Base-by-base conservation (phyloP, 169 alveolate genomes). In the Nephromyces sp. region DNA sequence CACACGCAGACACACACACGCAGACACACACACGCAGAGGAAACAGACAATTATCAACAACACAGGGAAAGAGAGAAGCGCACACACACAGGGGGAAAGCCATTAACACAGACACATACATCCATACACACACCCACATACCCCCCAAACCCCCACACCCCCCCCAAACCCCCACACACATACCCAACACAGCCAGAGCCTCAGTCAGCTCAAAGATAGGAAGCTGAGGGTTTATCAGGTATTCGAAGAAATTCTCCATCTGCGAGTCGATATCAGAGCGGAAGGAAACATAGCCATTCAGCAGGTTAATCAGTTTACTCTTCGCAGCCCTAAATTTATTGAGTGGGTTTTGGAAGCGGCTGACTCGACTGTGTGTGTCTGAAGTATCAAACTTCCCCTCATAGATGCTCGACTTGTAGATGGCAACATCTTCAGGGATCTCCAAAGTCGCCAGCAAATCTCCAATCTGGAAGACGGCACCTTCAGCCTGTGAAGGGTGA, bases 381-480 rank as follows among this genome's bases (percentile, higher is more conserved):
- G 67, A 29, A 3, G 3, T 32, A 57, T n/a, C 24, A 32, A 3
- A 4, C 67, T 57, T n/a, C 67, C 22, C 6, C 28, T 57, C 22
- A 6, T 57, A 66, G n/a, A 6, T 69, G 6, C 27, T 24, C 0
- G 70, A 63, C 30, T 63, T 71, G 62, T 34, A n/a, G 27, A 71
- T 70, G 63, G 31, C 74, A 32, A 31, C 53, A 15, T 66, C 68
- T 8, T 34, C 62, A 1, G 77, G 77, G 28, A 71, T 57, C 22
- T 71, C 71, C 43, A 71, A 70, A 32, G 77, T 71, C 21, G 77
- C 90, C 30, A 86, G 78, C 53, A 86, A 68, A 70, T 86, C 92
- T 3, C 90, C 88, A 0, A 82, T 71, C 72, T 86, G 82, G 27
- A 86, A 78, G 2, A 84, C 78, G 29, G 86, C 83, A 0, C 92